phyloP scores from a whole-genome alignment of 345 rosid species.

The Populus deltoides region DNA sequence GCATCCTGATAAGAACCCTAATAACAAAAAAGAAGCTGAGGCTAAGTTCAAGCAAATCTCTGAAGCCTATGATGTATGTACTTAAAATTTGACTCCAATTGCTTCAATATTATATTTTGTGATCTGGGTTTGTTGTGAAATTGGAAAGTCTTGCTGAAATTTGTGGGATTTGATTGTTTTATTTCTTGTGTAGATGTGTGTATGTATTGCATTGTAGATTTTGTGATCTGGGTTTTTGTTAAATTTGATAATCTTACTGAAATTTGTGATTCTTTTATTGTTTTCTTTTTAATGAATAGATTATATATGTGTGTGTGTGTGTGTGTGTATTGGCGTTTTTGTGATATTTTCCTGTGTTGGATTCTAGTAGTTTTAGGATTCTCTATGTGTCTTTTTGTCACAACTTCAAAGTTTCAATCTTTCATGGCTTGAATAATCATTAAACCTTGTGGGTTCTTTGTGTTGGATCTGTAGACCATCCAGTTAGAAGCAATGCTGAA shows the following conservation, averaged over 20 bases:
- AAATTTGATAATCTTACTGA: too few relatives aligned
- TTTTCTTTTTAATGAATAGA: too few relatives aligned
- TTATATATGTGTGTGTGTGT: too few relatives aligned
- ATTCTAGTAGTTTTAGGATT: too few relatives aligned
- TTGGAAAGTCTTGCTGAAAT: not conserved
- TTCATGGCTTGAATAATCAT: too few relatives aligned
- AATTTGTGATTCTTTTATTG: not conserved
- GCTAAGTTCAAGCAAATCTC: constrained; percentile 30
- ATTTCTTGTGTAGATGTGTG: too few relatives aligned
- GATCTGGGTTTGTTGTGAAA: not conserved
- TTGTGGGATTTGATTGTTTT: not conserved
- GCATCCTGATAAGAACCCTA: constrained; percentile 10
- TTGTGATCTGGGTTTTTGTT: not conserved
- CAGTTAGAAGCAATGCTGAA: too few relatives aligned
- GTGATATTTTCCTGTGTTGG: too few relatives aligned
- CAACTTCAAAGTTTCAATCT: too few relatives aligned
- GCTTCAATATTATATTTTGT: not conserved
- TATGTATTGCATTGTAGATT: too few relatives aligned
- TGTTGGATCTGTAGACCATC: not conserved
- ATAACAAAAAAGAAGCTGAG: constrained; percentile 24
- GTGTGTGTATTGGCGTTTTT: too few relatives aligned
- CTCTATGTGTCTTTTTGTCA: too few relatives aligned
- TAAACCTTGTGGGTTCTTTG: not conserved
- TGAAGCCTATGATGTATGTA: constrained; percentile 27
- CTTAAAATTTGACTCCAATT: not conserved